Percentiles rank a stretch among this genome's conserved stretches.
Evolutionary conservation across 2,329 filamentous ascomycete genomes (phyloP).

Genomic region (Tolypocladium cylindrosporum): DNA sequence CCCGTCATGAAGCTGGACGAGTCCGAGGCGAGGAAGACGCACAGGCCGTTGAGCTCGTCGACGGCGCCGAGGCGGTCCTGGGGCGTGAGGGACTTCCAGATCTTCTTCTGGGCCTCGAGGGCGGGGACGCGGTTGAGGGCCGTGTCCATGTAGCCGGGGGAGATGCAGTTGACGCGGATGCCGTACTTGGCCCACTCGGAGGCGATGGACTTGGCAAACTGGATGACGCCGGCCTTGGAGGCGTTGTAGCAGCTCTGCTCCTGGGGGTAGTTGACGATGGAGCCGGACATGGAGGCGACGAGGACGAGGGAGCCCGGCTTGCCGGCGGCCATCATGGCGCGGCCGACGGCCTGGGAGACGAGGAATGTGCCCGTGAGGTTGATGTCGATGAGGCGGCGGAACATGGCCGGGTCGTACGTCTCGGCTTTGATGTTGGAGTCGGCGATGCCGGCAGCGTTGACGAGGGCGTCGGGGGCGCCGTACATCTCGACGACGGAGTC

Average conservation of each 20-base stretch:
- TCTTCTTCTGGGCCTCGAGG: constrained; percentile 72
- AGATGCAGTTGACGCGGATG: constrained; percentile 78
- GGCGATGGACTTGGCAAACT: constrained; percentile 70
- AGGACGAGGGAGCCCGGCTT: constrained; percentile 66
- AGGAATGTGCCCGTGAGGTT: constrained; percentile 74
- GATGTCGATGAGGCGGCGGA: constrained; percentile 71
- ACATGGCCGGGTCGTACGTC: constrained; percentile 65
- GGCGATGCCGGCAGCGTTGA: constrained; percentile 72
- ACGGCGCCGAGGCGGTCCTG: constrained; percentile 63
- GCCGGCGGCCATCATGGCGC: constrained; percentile 61
- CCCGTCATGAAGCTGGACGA: constrained; percentile 70
- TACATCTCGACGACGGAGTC: constrained; percentile 55
- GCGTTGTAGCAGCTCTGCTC: constrained; percentile 79
- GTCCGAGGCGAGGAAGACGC: constrained; percentile 66
- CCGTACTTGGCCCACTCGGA: constrained; percentile 76
- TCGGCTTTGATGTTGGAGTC: constrained; percentile 79
- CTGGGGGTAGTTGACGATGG: constrained; percentile 79
- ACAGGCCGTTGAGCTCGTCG: constrained; percentile 68
- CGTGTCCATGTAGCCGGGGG: constrained; percentile 80
- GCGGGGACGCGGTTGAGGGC: constrained; percentile 69
- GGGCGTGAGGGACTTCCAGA: constrained; percentile 66
- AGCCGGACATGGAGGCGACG: constrained; percentile 72
- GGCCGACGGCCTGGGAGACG: constrained; percentile 62
- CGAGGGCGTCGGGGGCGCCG: constrained; percentile 62
- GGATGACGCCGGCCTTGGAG: constrained; percentile 70